Conservation (phyloP, 805 yeast genomes). For the Wickerhamiella hasegawae region DNA sequence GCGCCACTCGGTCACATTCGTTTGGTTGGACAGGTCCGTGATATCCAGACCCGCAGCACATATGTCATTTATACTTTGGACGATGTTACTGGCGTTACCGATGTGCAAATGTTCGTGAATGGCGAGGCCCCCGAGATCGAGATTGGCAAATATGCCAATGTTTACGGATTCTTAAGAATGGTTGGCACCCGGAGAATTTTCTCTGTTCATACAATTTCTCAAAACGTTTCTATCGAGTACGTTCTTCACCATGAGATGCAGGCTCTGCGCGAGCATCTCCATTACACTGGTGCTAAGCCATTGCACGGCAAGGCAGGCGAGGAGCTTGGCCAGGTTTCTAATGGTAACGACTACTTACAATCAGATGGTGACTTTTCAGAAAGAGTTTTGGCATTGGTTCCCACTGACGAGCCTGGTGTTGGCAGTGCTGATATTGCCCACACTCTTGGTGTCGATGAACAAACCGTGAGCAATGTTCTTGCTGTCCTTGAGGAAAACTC, state of each 20-base stretch:
- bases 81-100: conserved; percentile 55
- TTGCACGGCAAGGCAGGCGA: neutral
- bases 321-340: neutral
- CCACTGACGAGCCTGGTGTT: conserved; percentile 9
- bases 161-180: conserved; percentile 29
- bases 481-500: neutral
- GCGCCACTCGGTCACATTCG: conserved; percentile 38
- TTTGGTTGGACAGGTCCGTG: conserved; percentile 41
- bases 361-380: neutral
- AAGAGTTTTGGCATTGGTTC: conserved; percentile 1
- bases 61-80: conserved; percentile 32
- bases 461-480: conserved; percentile 1
- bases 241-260: conserved; percentile 44
- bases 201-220: conserved; percentile 33
- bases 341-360: neutral
- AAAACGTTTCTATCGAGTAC: conserved; percentile 40
- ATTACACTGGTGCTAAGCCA: conserved; percentile 13
- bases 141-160: conserved; percentile 32
- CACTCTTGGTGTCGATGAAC: conserved; percentile 5
- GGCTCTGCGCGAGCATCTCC: conserved; percentile 35
- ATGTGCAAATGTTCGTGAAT: conserved; percentile 34
- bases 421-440: conserved; percentile 7
- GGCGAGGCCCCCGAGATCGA: conserved; percentile 24
- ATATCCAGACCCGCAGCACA: conserved; percentile 25
- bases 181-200: conserved; percentile 37